These are phyloP conservation scores for Secale cereale DNA, from an alignment of 176 grass and related monocot genomes.

Conservation along the genomic window DNA sequence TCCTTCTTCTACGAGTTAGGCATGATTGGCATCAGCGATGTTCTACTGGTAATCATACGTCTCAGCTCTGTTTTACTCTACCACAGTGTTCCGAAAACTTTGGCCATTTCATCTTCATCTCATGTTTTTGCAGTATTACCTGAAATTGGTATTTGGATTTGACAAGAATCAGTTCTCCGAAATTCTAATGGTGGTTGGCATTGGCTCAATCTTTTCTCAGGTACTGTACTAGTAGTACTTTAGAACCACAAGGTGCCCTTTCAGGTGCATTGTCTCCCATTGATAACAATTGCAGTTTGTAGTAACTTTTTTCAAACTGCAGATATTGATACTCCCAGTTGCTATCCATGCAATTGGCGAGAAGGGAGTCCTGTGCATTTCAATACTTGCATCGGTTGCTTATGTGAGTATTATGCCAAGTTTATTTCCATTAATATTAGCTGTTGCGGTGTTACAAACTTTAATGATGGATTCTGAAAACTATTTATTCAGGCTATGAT, in stretches of 20 bases:
- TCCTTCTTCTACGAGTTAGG: constrained; percentile 87
- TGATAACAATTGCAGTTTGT: neutral
- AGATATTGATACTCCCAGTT: constrained; percentile 77
- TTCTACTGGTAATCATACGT: constrained; percentile 58
- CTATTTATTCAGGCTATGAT: constrained; percentile 48
- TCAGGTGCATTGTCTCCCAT: neutral
- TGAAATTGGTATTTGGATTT: constrained; percentile 86
- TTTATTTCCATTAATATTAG: constrained; percentile 11
- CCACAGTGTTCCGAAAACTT: neutral
- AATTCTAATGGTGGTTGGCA: constrained; percentile 80
- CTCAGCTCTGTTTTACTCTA: neutral
- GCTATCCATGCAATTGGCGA: constrained; percentile 53
- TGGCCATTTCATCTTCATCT: neutral
- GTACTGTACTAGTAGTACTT: constrained; percentile 35
- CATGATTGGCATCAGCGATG: constrained; percentile 74
- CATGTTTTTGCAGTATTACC: constrained; percentile 62
- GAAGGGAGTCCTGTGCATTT: constrained; percentile 66
- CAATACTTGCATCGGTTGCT: constrained; percentile 51
- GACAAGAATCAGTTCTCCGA: constrained; percentile 88
- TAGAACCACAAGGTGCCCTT: neutral
- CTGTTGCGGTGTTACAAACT: neutral
- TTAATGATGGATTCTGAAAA: neutral
- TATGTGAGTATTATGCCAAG: constrained; percentile 49
- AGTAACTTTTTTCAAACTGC: neutral
- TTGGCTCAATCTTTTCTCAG: constrained; percentile 86